Base-by-base conservation (phyloP, 805 yeast species). In the Blastobotrys robertii region DNA sequence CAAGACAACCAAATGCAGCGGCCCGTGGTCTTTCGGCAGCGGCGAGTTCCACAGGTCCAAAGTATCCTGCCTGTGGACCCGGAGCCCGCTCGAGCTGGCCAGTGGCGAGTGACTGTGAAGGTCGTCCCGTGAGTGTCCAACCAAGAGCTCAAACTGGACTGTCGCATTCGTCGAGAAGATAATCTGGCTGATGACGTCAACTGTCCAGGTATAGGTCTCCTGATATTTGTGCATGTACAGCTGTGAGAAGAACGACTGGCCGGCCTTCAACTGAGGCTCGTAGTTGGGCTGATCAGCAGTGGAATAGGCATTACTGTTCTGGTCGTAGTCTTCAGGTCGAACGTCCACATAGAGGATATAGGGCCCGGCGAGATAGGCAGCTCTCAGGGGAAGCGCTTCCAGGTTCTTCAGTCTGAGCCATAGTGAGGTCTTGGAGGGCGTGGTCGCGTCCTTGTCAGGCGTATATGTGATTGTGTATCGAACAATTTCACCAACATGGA, bases 331-430 rank as follows among this genome's bases (percentile, higher is more conserved):
- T 8, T 61, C 67, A 0, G 90, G 79, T 37, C 79, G 68, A 39
- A 92, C 76, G 60, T 90, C 97, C 15, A 80, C 84, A 55, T 92
- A 92, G 4, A 92, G 63, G 2, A 84, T 69, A 57, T 78, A 90
- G 0, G 98, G 98, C 0, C 97, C 98, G 1, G 88, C 80, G 36
- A 92, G 62, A 53, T 80, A 85, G 1, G 95, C 83, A 0, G 97
- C 94, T 25, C 94, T 63, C 50, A 85, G 58, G 1, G 92, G 72
- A 2, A 84, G 64, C 50, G 76, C 74, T 59, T 87, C 96, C 3
- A 64, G 66, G 61, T 88, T 88, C 54, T 75, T 77, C 32, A 88
- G 73, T 42, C 75, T 72, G 8, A 65, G 43, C 54, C 57, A 60
- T 8, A 65, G 46, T 2, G 53, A 47, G 4, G 45, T 43, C 6